Evolutionary conservation across 2,329 filamentous ascomycete genomes (phyloP), one percentile per base, ranked within the genome.

Genomic region (Botryotinia calthae): DNA sequence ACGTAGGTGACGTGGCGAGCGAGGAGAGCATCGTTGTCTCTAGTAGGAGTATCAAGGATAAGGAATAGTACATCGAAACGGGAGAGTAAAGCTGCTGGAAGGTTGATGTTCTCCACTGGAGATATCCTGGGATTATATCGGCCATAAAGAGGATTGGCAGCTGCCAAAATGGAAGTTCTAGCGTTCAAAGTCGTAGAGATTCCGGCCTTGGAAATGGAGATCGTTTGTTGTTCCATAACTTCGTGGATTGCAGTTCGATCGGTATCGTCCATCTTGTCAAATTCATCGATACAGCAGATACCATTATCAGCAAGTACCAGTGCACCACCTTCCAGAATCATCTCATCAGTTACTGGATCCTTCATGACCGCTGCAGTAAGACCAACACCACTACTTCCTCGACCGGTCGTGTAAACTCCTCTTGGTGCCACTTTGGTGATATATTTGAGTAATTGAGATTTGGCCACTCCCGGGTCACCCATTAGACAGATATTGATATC

Each of bases 401-500:
- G 92, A 79, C 92, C 92, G 74, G 91, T 94, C 3, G 92, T 95
- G 82, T 94, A 95, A 68, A 95, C 91, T 77, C 89, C 89, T 46
- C 96, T 93, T 75, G 96, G 96, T 1, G 96, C 95, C 44, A 99
- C 96, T 84, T 99, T 98, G 76, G 94, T 94, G 81, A 99, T 98
- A 82, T 99, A 99, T 84, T 98, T 98, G 77, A 99, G 88, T 77
- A 99, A 85, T 85, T 99, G 96, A 54, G 96, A 99, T 85, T 99
- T 99, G 84, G 96, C 96, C 81, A 99, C 96, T 93, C 96, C 96
- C 81, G 96, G 96, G 80, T 99, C 96, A 87, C 96, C 96, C 96
- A 99, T 99, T 80, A 99, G 85, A 82, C 96, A 98, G 75, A 99
- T 91, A 84, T 99, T 99, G 86, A 99, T 97, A 81, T 99, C 96